Evolutionary conservation across 257 asterid species (phyloP).

Genomic region (Solanum tarijense): DNA sequence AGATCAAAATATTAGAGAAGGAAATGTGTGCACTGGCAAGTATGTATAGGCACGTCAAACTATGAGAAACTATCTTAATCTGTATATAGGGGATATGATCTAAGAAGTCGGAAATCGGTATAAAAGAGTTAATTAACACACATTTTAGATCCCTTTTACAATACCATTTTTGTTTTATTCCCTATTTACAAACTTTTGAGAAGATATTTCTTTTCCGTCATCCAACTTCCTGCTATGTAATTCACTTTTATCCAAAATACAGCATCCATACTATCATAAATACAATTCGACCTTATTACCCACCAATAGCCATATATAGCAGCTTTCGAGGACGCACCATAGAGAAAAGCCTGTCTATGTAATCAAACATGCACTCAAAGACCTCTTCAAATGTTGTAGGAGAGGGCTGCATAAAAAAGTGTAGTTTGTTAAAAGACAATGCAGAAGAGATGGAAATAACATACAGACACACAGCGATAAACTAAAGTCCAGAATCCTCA

Average conservation of each 20-base stretch:
- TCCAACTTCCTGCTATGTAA: not conserved
- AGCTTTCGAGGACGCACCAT: slow-evolving; percentile 49
- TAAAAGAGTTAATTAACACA: not conserved
- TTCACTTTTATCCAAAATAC: not conserved
- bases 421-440: not conserved
- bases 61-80: not conserved
- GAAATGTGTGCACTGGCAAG: not conserved
- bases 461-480: not conserved
- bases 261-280: not conserved
- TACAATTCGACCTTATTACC: not conserved
- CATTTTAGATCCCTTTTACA: not conserved
- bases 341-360: slow-evolving; percentile 35
- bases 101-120: not conserved
- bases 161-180: not conserved
- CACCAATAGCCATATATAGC: slow-evolving; percentile 57
- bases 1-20: not conserved
- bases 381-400: slow-evolving; percentile 56
- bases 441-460: not conserved
- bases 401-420: slow-evolving; percentile 7
- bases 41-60: not conserved
- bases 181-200: not conserved
- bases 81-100: not conserved
- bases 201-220: not conserved
- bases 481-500: not conserved
- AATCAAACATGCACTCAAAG: slow-evolving; percentile 22